Conservation (phyloP, 164 flowering plant species). For the Litsea cubeba region DNA sequence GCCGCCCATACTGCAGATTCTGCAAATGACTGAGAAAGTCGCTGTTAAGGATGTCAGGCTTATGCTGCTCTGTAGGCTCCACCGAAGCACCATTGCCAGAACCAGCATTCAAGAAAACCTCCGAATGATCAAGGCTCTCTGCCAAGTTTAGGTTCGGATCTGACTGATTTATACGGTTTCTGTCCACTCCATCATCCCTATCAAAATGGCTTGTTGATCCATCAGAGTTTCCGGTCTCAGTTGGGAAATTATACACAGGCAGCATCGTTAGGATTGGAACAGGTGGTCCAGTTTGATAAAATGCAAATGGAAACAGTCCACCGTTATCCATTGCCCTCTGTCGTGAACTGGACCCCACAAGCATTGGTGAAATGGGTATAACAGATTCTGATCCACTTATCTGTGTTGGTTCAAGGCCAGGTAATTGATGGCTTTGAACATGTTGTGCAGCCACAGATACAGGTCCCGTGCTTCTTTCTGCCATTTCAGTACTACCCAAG, state of each 20-base stretch:
- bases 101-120: constrained; percentile 26
- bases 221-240: constrained; percentile 49
- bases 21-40: constrained; percentile 85
- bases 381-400: constrained; percentile 65
- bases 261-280: constrained; percentile 83
- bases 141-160: constrained; percentile 46
- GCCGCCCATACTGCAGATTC: constrained; percentile 80
- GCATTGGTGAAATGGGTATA: constrained; percentile 57
- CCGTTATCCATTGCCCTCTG: constrained; percentile 49
- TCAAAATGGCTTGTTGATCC: constrained; percentile 44
- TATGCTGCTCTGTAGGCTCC: constrained; percentile 37
- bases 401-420: constrained; percentile 50
- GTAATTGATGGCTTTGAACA: constrained; percentile 36
- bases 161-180: constrained; percentile 23
- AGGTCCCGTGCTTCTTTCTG: constrained; percentile 38
- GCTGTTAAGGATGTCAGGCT: constrained; percentile 83
- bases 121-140: constrained; percentile 45
- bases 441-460: constrained; percentile 32
- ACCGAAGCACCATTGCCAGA: constrained; percentile 25
- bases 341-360: constrained; percentile 54
- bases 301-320: constrained; percentile 49
- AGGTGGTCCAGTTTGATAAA: constrained; percentile 94
- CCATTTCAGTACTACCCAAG: constrained; percentile 27
- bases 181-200: constrained; percentile 47
- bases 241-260: constrained; percentile 57